phyloP scores from a whole-genome alignment of 805 yeast genomes.

The Candida nemodendra region DNA sequence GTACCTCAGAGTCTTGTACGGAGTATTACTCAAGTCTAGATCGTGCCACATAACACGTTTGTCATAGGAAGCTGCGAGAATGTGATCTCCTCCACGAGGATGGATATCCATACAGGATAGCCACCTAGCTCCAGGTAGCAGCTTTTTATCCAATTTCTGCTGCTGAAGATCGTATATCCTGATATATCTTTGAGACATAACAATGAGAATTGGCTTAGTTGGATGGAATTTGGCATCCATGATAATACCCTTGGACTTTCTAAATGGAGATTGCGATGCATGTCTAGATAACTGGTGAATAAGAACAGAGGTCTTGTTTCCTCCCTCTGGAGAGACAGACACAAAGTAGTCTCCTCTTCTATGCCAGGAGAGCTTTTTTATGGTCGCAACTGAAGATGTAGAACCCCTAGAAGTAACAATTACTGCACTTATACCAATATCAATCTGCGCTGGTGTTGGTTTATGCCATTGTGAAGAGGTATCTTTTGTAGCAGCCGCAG shows the following conservation, averaged over 20 bases:
- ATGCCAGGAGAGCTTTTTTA: conserved; percentile 91
- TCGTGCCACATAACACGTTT: conserved; percentile 98
- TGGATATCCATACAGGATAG: conserved; percentile 88
- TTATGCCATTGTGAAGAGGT: conserved; percentile 80
- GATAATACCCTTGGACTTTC: conserved; percentile 86
- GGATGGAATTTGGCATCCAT: conserved; percentile 98
- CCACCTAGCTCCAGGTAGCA: conserved; percentile 96
- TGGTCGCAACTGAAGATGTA: conserved; percentile 49
- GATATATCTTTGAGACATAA: conserved; percentile 89
- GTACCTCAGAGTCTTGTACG: conserved; percentile 92
- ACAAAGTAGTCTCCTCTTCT: conserved; percentile 96
- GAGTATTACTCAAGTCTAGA: conserved; percentile 81
- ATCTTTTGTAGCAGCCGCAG: conserved; percentile 33
- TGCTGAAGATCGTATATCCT: conserved; percentile 87
- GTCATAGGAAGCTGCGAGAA: conserved; percentile 89
- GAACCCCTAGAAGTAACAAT: conserved; percentile 49
- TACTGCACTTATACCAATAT: conserved; percentile 68
- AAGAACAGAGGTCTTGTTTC: conserved; percentile 74
- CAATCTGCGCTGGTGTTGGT: conserved; percentile 62
- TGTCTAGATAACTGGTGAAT: conserved; percentile 95
- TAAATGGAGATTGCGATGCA: conserved; percentile 92
- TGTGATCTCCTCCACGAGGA: conserved; percentile 89
- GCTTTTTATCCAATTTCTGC: conserved; percentile 78
- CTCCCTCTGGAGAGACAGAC: conserved; percentile 92
- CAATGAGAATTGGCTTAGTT: conserved; percentile 87